These are phyloP conservation scores for Talaromyces verruculosus DNA, from an alignment of 2,329 filamentous ascomycete species.

Conservation along the genomic window DNA sequence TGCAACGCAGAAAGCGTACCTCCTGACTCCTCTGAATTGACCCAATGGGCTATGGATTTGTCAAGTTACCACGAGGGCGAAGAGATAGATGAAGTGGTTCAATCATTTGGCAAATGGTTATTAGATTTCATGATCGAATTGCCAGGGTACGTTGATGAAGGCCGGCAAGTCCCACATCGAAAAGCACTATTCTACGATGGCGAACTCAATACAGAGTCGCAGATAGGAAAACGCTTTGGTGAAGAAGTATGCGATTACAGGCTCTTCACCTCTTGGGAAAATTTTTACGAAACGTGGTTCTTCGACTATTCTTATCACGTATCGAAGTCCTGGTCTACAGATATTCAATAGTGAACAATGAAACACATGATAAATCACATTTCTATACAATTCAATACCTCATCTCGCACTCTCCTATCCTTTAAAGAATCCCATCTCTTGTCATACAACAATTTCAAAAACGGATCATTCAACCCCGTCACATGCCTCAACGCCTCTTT, in stretches of 20 bases:
- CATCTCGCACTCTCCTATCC: not conserved
- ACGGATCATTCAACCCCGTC: slow-evolving; percentile 34
- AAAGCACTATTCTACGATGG: slow-evolving; percentile 32
- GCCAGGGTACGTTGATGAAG: slow-evolving; percentile 28
- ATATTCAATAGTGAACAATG: too few species aligned
- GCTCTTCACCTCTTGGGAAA: too few species aligned
- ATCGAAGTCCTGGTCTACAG: too few species aligned
- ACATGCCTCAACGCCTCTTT: slow-evolving; percentile 33
- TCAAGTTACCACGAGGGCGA: too few species aligned
- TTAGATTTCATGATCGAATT: slow-evolving; percentile 37
- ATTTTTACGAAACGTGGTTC: too few species aligned
- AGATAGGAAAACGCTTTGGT: slow-evolving; percentile 26
- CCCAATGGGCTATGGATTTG: slow-evolving; percentile 37
- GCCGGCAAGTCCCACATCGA: slow-evolving; percentile 21
- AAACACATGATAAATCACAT: too few species aligned
- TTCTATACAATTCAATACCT: slow-evolving; percentile 6
- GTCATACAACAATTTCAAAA: slow-evolving; percentile 34
- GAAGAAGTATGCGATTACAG: slow-evolving; percentile 25
- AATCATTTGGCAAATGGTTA: slow-evolving; percentile 29
- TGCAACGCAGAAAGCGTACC: slow-evolving; percentile 42
- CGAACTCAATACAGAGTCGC: slow-evolving; percentile 23
- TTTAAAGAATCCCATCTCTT: slow-evolving; percentile 30
- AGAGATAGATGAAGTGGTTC: too few species aligned
- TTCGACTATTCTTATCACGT: too few species aligned
- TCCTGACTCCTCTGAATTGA: slow-evolving; percentile 36